Base-by-base conservation (phyloP, 2,329 filamentous ascomycete genomes). In the Fusarium sacchari region DNA sequence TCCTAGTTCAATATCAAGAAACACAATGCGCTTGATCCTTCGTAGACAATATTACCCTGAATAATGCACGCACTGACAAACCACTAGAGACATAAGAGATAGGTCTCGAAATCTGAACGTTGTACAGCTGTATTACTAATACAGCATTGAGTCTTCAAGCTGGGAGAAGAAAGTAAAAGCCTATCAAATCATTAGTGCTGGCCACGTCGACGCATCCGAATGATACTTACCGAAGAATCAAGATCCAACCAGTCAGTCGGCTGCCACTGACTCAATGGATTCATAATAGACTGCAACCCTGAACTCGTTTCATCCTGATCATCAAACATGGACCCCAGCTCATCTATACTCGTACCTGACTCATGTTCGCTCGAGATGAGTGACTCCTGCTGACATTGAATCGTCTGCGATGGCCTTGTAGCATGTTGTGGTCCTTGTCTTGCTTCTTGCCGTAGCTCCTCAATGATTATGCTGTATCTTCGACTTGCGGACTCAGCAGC, bases 401-500 rank as follows among this genome's bases (percentile, higher is more conserved):
- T 15, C 20, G 52, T 44, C 3, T 55, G 55, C 0, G 40, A 55
- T 12, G 64, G 14, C 6, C 65, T 42, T 3, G 30, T 26, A 11
- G 64, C 65, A 24, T 70, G 68, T 6, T 71, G 68, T 4, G 60
- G 67, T 1, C 61, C 60, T 40, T 53, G 68, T 12, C 49, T 56
- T 3, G 67, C 67, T 6, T 70, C 68, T 5, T 66, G 44, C 10
- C 68, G 55, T 0, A 71, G 28, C 7, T 71, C 68, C 30, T 74
- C 71, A 10, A 74, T 67, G 4, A 74, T 74, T 10, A 71, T 63
- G 15, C 67, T 67, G 22, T 74, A 74, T 39, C 71, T 39, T 5
- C 71, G 42, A 11, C 68, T 74, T 0, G 64, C 56, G 0, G 72
- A 61, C 40, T 71, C 65, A 1, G 42, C 56, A 18, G 63, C 67